phyloP scores from a whole-genome alignment of 1,284 basidiomycete species.

The Cutaneotrichosporon sp. region DNA sequence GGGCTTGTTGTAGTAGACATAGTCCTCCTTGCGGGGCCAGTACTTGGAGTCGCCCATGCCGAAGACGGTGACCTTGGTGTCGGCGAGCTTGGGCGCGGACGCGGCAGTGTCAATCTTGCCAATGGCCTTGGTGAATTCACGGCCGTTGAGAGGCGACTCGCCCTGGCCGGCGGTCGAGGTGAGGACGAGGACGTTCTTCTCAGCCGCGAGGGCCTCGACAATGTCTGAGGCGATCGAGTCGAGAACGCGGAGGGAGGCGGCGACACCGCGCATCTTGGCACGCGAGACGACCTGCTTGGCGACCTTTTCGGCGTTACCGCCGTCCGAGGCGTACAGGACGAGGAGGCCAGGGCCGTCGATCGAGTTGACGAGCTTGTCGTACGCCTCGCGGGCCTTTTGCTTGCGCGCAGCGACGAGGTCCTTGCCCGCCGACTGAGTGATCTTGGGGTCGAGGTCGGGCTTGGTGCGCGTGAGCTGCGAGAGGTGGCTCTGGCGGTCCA shows the following conservation, averaged over 20 bases:
- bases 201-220: constrained; percentile 58
- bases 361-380: constrained; percentile 74
- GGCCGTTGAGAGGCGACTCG: constrained; percentile 93
- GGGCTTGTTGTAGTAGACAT: constrained; percentile 96
- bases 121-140: constrained; percentile 81
- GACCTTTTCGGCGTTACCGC: constrained; percentile 90
- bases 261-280: constrained; percentile 78
- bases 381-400: constrained; percentile 76
- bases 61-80: constrained; percentile 77
- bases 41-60: constrained; percentile 98
- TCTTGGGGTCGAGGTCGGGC: constrained; percentile 74
- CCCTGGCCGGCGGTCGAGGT: constrained; percentile 99
- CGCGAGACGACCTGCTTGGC: constrained; percentile 82
- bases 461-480: constrained; percentile 76
- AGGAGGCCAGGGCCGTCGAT: constrained; percentile 87
- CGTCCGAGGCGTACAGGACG: constrained; percentile 88
- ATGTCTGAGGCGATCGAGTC: constrained; percentile 59
- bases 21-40: constrained; percentile 95
- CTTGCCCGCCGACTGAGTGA: constrained; percentile 79
- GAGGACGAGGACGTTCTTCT: constrained; percentile 73
- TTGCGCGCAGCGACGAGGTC: constrained; percentile 77
- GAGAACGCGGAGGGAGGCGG: constrained; percentile 66
- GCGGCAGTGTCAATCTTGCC: constrained; percentile 59
- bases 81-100: constrained; percentile 41
- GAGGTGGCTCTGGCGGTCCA: constrained; percentile 93